Evolutionary conservation across 164 flowering plant genomes (phyloP).

Genomic region (Saururus chinensis): DNA sequence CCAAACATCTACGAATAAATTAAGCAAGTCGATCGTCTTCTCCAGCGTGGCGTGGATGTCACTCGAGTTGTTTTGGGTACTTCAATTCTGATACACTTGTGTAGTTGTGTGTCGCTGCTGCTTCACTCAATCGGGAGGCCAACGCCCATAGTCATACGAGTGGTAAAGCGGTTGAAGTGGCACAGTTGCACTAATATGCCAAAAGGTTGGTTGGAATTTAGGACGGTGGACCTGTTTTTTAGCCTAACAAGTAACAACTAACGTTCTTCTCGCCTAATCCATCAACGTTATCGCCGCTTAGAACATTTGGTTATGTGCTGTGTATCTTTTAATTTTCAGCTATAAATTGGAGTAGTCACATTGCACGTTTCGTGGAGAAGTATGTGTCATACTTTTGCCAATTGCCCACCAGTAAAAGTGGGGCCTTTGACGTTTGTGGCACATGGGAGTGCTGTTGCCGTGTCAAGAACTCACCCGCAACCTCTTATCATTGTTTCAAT

Average conservation of each 20-base stretch:
- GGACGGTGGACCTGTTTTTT: neutral
- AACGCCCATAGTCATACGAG: no score
- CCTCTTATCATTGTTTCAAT: neutral
- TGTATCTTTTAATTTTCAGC: no score
- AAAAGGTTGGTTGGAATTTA: neutral
- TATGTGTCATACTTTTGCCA: no score
- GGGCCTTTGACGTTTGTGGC: neutral
- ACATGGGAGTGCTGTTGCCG: neutral
- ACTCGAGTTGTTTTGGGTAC: neutral
- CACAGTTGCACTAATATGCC: neutral
- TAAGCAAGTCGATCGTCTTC: no score
- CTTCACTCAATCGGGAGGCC: neutral
- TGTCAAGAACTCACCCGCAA: neutral
- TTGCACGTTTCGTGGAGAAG: no score
- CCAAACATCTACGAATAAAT: no score
- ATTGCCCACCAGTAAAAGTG: no score
- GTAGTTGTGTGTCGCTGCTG: slow-evolving; percentile 1
- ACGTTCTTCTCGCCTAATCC: neutral
- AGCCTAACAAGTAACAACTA: neutral
- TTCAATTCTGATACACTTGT: neutral
- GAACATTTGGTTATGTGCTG: no score
- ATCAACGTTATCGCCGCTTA: neutral
- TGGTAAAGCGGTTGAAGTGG: no score
- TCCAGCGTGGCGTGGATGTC: neutral
- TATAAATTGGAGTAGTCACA: no score